Base-by-base conservation (phyloP, 805 yeast genomes). In the Cyberlindnera lachancei region DNA sequence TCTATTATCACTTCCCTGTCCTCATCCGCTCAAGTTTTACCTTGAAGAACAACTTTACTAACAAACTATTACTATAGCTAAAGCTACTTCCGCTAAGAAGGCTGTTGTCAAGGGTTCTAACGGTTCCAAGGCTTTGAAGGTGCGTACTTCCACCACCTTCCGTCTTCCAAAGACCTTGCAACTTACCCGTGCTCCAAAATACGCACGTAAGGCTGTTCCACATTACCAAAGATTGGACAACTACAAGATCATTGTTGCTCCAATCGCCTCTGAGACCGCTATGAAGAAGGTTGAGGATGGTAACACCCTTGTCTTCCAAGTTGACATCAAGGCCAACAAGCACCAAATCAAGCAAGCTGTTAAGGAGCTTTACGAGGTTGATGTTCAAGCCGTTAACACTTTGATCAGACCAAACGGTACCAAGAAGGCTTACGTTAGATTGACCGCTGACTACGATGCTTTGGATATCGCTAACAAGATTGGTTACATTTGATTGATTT, bases 381-480 rank as follows among this genome's bases (percentile, higher is more conserved):
- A 92, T 53, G 92, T 83, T 55, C 73, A 69, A 60, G 75, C 84
- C 70, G 87, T 92, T 64, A 88, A 92, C 90, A 92, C 98, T 56
- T 77, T 92, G 68, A 73, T 92, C 63, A 86, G 95, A 75, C 96
- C 98, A 67, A 88, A 92, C 71, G 98, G 98, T 70, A 83, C 96
- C 75, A 92, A 92, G 86, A 92, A 92, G 81, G 98, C 98, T 65
- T 92, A 82, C 79, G 90, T 92, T 66, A 86, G 94, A 77, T 83
- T 92, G 68, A 86, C 97, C 63, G 90, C 95, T 66, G 98, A 92
- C 72, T 83, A 79, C 78, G 98, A 92, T 74, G 97, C 97, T 69
- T 83, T 92, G 66, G 98, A 92, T 69, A 87, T 92, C 69, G 98
- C 98, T 67, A 88, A 88, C 95, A 86, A 92, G 75, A 92, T 90